Conservation (phyloP, 441 rosid genomes). For the Geranium incanum region DNA sequence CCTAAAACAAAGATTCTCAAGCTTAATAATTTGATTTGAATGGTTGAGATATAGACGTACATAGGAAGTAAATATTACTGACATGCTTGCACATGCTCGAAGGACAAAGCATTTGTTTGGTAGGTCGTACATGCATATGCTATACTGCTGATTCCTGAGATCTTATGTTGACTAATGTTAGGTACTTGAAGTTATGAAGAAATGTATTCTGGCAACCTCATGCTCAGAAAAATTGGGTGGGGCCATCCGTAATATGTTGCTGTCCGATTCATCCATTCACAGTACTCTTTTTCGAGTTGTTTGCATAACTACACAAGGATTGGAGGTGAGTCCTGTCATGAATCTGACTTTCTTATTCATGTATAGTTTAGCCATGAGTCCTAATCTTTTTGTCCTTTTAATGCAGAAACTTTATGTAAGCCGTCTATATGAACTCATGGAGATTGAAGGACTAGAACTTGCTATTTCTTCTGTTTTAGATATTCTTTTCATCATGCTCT, state of each 20-base stretch:
- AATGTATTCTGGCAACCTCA: conserved; percentile 47
- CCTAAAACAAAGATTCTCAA: conserved; percentile 2
- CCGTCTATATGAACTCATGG: conserved; percentile 57
- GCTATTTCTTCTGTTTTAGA: conserved; percentile 73
- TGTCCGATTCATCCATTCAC: conserved; percentile 77
- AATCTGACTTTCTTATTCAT: conserved; percentile 17
- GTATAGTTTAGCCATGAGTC: conserved; percentile 9
- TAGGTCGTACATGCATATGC: not conserved
- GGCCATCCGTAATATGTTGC: conserved; percentile 53
- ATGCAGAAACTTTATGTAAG: conserved; percentile 62
- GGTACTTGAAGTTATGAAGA: conserved; percentile 74
- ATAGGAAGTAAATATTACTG: conserved; percentile 5
- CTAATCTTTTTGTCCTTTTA: conserved; percentile 18
- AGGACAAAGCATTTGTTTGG: conserved; percentile 3
- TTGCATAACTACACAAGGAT: conserved; percentile 59
- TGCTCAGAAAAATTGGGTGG: conserved; percentile 49
- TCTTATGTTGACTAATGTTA: conserved; percentile 22
- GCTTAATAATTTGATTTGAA: conserved; percentile 3
- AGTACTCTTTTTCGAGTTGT: conserved; percentile 54
- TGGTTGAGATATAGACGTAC: not conserved
- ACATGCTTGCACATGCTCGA: not conserved
- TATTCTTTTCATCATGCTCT: conserved; percentile 46
- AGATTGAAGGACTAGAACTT: conserved; percentile 80
- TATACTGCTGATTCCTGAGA: conserved; percentile 16
- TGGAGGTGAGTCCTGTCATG: conserved; percentile 59